Evolutionary conservation across 116 monocot species (phyloP), one percentile per base, ranked within the genome.

Genomic region (Papilionanthe hybrid): DNA sequence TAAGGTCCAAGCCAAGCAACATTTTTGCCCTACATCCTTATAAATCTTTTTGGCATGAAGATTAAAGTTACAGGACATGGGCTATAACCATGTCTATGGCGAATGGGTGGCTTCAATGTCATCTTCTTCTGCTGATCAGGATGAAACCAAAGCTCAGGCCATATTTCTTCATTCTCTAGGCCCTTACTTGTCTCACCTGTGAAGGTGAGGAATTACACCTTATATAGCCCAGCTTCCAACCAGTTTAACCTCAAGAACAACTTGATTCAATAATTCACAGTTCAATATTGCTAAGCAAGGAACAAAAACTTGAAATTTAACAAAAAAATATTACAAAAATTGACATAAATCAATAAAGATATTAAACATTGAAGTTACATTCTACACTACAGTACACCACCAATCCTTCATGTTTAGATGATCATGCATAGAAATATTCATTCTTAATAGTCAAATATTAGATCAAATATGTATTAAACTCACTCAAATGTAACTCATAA

Each of bases 111-210:
- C 75, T 72, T 84, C 22, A 83, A 77, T 12, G 77, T 19, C 69
- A 85, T 86, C 75, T 83, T 85, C 82, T 81, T 67, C 79, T 86
- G 86, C 50, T 81, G 78, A 20, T 42, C 22, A 0, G 77, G 82
- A 27, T 87, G 85, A 19, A 83, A 83, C 9, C 92, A 65, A 13
- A 95, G 89, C 78, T 93, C 12, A 95, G 81, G 0, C 95, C 93
- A 69, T 89, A 95, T 83, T 87, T 92, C 80, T 89, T 91, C 91
- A 90, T 92, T 32, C 68, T 68, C 68, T 68, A 29, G 12, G 30
- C 15, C 68, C 12, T 10, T 68, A 12, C 68, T 30, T 29, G 27
- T 15, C 2, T 32, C 13, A 68, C 4, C 27, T 68, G 68, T 15
- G 32, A 68, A 68, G 20, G 19, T n/a, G 19, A 2, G 22, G 1